Base-by-base conservation (phyloP, 306 rosid species). In the Rosa rugosa region DNA sequence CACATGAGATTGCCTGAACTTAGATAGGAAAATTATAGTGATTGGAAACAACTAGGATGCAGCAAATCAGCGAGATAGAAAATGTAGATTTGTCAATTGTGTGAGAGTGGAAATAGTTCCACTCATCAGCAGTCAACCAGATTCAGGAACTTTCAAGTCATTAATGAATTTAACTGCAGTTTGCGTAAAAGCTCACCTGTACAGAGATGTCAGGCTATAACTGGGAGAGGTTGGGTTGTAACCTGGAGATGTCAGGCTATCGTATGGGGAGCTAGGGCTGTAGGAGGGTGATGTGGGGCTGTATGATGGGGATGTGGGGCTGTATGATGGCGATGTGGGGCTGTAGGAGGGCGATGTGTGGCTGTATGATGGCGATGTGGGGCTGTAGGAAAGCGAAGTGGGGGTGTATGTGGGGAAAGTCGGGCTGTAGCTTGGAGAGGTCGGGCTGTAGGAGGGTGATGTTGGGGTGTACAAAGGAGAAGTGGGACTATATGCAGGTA, bases 131-230 rank as follows among this genome's bases (percentile, higher is more conserved):
- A 59, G 8, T 72, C 17, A 41, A 42, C 36, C 38, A 44, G 46
- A 53, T 10, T 8, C 38, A 51, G 68, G 18, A 80, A 47, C 27
- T 31, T 49, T 63, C 20, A 47, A 46, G 72, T n/a, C 80, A 76
- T 8, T 31, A 11, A 34, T 64, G 20, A 70, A 69, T 23, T 10
- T 17, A 69, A 23, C 14, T 2, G 2, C 56, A 75, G 66, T 40
- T 68, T 53, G 9, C 69, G 66, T 51, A 50, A 80, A 27, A 51
- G 27, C 83, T 82, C 73, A 90, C 99, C 99, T 95, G 71, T 95
- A 93, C 4, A 98, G 99, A 60, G 98, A 95, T 10, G 99, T 89
- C 5, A 97, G 99, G 80, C 98, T 95, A 82, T 94, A 94, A 75
- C 86, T 92, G 16, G 97, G 97, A 90, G 97, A 94, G 25, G 92